Conservation (phyloP, 805 yeast genomes). For the Metschnikowia lachancei region DNA sequence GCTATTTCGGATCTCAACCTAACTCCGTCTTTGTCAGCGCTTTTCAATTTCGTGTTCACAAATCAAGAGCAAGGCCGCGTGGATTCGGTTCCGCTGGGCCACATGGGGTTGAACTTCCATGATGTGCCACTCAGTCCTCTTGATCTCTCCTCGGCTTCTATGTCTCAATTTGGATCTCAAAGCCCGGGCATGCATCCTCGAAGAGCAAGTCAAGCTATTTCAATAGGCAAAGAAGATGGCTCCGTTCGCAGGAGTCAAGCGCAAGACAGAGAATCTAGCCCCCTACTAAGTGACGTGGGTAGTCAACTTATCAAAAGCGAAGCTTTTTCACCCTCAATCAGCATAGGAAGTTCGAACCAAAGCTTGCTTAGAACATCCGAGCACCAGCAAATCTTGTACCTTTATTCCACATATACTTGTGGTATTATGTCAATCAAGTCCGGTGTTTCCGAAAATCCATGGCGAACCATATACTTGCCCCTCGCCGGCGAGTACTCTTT, state of each 20-base stretch:
- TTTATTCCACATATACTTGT: constrained; percentile 38
- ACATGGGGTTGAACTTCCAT: constrained; percentile 14
- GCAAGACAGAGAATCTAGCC: constrained; percentile 1
- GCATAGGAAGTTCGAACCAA: constrained; percentile 5
- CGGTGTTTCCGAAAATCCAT: constrained; percentile 65
- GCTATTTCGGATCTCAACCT: constrained; percentile 24
- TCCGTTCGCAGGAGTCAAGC: no score
- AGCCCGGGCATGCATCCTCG: not conserved
- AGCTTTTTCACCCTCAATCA: constrained; percentile 14
- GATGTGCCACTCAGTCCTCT: constrained; percentile 28
- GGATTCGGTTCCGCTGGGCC: constrained; percentile 7
- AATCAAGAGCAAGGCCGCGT: constrained; percentile 20
- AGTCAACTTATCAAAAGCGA: constrained; percentile 11
- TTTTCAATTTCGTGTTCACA: constrained; percentile 35
- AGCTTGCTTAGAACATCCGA: constrained; percentile 28
- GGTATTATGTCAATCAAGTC: constrained; percentile 59
- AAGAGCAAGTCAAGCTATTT: not conserved
- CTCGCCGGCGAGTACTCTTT: constrained; percentile 54
- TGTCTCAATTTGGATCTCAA: constrained; percentile 1
- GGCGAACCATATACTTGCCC: constrained; percentile 59
- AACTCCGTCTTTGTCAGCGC: constrained; percentile 40
- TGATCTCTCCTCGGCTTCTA: constrained; percentile 8
- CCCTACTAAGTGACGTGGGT: constrained; percentile 10
- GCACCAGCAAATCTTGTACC: constrained; percentile 34
- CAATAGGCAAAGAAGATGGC: not conserved